Conservation (phyloP, 179 eudicot genomes). For the Gypsophila paniculata region DNA sequence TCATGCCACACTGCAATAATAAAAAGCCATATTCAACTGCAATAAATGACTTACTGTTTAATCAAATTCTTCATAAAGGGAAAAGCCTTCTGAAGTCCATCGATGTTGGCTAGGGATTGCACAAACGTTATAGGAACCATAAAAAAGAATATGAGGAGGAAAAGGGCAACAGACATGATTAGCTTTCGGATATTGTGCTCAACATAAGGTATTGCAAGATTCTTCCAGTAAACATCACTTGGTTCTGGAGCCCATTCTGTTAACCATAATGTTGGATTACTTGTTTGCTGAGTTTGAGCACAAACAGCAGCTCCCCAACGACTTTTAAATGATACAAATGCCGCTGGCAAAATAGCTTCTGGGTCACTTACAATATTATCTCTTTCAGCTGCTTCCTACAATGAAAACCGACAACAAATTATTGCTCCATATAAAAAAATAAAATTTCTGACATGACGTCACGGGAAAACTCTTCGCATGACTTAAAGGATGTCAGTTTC, state of each 20-base stretch:
- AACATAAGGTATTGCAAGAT: constrained; percentile 80
- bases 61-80: constrained; percentile 64
- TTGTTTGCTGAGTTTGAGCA: constrained; percentile 91
- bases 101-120: constrained; percentile 80
- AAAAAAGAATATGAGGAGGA: constrained; percentile 77
- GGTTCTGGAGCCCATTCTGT: constrained; percentile 97
- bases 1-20: background rate
- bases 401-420: constrained; percentile 1
- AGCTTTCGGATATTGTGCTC: constrained; percentile 56
- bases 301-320: constrained; percentile 99
- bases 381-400: constrained; percentile 70
- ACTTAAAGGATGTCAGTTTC: background rate
- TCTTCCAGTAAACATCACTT: constrained; percentile 78
- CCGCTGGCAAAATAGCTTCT: constrained; percentile 74
- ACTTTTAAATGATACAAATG: constrained; percentile 82
- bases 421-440: background rate
- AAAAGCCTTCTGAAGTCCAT: constrained; percentile 68
- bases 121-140: constrained; percentile 90
- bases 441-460: constrained; percentile 1
- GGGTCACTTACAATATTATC: constrained; percentile 64
- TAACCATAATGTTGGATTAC: constrained; percentile 79
- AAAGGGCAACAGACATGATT: constrained; percentile 67
- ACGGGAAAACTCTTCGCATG: background rate
- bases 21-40: constrained; percentile 3
- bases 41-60: constrained; percentile 45